phyloP scores from a whole-genome alignment of 148 eudicot genomes.

The Cornus florida region DNA sequence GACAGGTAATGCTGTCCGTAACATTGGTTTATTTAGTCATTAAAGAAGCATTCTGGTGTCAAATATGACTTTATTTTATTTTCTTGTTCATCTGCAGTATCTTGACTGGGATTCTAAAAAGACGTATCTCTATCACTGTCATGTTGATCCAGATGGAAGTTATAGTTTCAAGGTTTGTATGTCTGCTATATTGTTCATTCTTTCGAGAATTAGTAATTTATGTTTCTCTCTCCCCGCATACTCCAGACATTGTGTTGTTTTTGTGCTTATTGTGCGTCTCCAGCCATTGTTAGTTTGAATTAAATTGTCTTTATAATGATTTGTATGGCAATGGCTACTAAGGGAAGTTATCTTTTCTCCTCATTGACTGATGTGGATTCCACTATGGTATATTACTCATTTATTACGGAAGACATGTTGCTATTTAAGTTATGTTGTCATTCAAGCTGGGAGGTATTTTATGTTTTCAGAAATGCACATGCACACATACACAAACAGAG shows the following conservation, averaged over 20 bases:
- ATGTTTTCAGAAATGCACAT: too few relatives aligned
- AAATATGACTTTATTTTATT: not conserved
- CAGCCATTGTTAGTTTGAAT: not conserved
- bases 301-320: not conserved
- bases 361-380: not conserved
- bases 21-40: not conserved
- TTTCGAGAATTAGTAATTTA: not conserved
- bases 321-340: not conserved
- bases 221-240: not conserved
- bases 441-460: too few relatives aligned
- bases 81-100: conserved; percentile 40
- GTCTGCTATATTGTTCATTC: not conserved
- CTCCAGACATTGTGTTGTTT: not conserved
- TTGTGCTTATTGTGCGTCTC: not conserved
- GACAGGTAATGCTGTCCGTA: not conserved
- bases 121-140: conserved; percentile 53
- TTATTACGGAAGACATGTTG: too few relatives aligned
- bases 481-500: too few relatives aligned
- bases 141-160: conserved; percentile 53
- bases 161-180: conserved; percentile 56
- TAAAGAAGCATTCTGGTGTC: not conserved
- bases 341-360: not conserved
- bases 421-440: too few relatives aligned
- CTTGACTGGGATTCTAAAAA: conserved; percentile 63
- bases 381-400: too few relatives aligned